Evolutionary conservation across 495 filamentous ascomycete genomes (phyloP).

Genomic region (Neurospora tetrasperma): DNA sequence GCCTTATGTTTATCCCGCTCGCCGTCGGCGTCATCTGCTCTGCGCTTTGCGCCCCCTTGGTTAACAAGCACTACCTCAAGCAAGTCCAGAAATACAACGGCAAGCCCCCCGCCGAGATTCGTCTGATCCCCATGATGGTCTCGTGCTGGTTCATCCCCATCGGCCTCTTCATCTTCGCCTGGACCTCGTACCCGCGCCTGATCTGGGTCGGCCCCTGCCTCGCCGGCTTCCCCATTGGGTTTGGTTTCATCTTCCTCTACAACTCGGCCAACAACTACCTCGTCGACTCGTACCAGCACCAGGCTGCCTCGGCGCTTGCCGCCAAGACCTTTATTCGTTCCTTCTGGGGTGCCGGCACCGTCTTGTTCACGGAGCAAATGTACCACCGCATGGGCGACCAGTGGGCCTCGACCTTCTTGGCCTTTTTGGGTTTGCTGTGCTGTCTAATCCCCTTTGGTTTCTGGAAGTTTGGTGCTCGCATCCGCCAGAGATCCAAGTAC

Average conservation of each 20-base stretch:
- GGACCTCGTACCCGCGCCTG: slow-evolving; percentile 58
- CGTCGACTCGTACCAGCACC: slow-evolving; percentile 76
- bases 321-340: slow-evolving; percentile 72
- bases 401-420: slow-evolving; percentile 64
- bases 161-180: slow-evolving; percentile 76
- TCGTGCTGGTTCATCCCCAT: slow-evolving; percentile 72
- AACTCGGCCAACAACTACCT: slow-evolving; percentile 76
- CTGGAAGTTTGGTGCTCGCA: slow-evolving; percentile 60
- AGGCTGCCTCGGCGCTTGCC: slow-evolving; percentile 76
- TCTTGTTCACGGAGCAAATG: slow-evolving; percentile 77
- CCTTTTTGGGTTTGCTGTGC: slow-evolving; percentile 60
- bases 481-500: slow-evolving; percentile 53
- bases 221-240: slow-evolving; percentile 67
- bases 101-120: slow-evolving; percentile 61
- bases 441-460: slow-evolving; percentile 70
- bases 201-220: slow-evolving; percentile 63
- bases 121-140: slow-evolving; percentile 77
- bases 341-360: slow-evolving; percentile 66
- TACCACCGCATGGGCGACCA: slow-evolving; percentile 60
- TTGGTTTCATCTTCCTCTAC: slow-evolving; percentile 81
- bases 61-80: slow-evolving; percentile 69
- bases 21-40: slow-evolving; percentile 55
- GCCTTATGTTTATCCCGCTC: slow-evolving; percentile 73
- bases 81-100: slow-evolving; percentile 48
- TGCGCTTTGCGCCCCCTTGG: slow-evolving; percentile 54